phyloP scores from a whole-genome alignment of 306 rosid genomes.

The Trifolium subterraneum region DNA sequence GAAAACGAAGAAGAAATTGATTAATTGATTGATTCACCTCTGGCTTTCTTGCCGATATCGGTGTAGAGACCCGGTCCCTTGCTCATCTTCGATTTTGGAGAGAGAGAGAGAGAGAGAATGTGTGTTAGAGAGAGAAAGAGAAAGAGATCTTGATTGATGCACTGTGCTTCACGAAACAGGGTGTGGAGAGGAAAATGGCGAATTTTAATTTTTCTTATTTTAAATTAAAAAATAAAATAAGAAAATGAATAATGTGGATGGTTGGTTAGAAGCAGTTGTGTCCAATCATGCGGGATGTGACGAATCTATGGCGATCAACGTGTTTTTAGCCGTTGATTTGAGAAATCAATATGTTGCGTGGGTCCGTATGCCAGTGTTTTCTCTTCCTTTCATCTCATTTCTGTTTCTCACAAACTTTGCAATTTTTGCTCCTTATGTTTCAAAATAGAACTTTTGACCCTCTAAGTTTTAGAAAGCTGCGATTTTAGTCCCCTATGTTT shows the following conservation, averaged over 20 bases:
- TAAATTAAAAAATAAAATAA: not conserved
- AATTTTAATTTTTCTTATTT: not conserved
- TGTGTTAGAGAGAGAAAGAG: not conserved
- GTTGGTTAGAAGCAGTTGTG: constrained; percentile 28
- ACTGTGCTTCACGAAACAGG: constrained; percentile 36
- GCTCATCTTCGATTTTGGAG: constrained; percentile 60
- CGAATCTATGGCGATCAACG: not conserved
- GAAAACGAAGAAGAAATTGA: not conserved
- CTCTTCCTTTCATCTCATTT: not conserved
- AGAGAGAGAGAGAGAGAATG: constrained; percentile 28
- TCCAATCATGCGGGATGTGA: constrained; percentile 20
- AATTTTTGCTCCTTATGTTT: no score
- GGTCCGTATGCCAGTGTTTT: not conserved
- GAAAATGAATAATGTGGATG: not conserved
- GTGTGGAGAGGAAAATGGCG: constrained; percentile 42
- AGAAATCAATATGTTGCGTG: constrained; percentile 18
- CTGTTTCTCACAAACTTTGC: no score
- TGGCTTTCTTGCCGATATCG: constrained; percentile 90
- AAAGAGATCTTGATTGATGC: constrained; percentile 36
- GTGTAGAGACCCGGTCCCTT: constrained; percentile 88
- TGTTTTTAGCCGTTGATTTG: constrained; percentile 42
- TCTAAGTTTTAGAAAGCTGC: no score
- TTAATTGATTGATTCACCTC: constrained; percentile 51
- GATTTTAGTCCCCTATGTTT: no score
- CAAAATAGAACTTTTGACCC: no score